Percentiles rank a stretch among this genome's conserved stretches.
These are phyloP conservation scores for Lactuca saligna DNA, from an alignment of 129 eudicot species.

Conservation along the genomic window DNA sequence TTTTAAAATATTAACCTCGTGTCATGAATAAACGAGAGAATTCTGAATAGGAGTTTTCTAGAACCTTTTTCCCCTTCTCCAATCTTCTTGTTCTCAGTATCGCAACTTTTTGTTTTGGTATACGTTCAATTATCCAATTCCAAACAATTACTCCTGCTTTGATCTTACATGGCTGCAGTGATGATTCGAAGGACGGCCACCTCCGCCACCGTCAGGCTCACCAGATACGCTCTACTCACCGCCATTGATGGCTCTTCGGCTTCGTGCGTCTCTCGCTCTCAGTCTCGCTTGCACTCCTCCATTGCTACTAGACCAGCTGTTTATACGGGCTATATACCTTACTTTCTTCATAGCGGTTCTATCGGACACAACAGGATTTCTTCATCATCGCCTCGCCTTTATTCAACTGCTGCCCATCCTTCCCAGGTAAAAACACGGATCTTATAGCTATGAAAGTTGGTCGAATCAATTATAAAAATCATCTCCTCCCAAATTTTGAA, in stretches of 20 bases:
- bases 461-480: neutral
- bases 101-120: neutral
- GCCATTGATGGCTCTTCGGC: constrained; percentile 24
- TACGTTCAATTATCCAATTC: neutral
- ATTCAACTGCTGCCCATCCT: constrained; percentile 40
- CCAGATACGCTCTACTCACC: constrained; percentile 35
- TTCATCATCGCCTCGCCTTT: constrained; percentile 31
- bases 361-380: constrained; percentile 12
- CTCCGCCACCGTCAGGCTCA: constrained; percentile 32
- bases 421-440: constrained; percentile 34
- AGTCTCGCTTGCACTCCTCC: constrained; percentile 25
- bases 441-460: neutral
- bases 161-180: constrained; percentile 1
- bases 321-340: neutral
- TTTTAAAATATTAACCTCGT: neutral
- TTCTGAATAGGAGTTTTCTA: constrained; percentile 30
- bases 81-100: constrained; percentile 28
- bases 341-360: neutral
- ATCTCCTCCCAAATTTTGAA: neutral
- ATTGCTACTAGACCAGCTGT: neutral
- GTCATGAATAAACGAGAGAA: constrained; percentile 16
- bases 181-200: constrained; percentile 33
- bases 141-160: neutral
- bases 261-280: constrained; percentile 16
- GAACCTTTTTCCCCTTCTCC: constrained; percentile 32